Base-by-base conservation (phyloP, 805 yeast species). In the Schizosaccharomyces japonicus region DNA sequence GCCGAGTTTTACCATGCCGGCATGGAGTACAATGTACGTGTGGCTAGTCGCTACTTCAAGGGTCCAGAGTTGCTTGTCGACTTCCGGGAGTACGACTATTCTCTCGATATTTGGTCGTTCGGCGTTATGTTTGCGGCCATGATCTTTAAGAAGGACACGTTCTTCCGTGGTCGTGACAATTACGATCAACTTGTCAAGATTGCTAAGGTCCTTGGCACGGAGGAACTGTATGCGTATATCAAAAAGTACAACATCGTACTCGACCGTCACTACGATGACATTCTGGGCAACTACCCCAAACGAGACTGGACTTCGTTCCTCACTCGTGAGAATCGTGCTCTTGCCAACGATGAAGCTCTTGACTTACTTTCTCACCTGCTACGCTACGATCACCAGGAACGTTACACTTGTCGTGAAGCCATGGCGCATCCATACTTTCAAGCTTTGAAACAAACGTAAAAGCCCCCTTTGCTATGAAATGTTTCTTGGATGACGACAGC, bases 51-150 rank as follows among this genome's bases (percentile, higher is more conserved):
- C 54, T 83, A 82, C 60, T 85, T 79, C 62, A 85, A 85, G 62
- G 95, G 95, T 2, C 95, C 95, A 2, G 95, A 85, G 59, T 64
- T 85, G 50, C 66, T 85, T 51, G 83, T 84, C 23, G 85, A 84
- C 60, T 76, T 78, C 58, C 80, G 80, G 58, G 78, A 76, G 64
- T 85, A 85, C 60, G 95, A 85, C 62, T 85, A 85, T 61, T 80
- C 94, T 6, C 68, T 85, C 48, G 95, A 85, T 61, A 61, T 85
- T 56, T 85, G 95, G 95, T 81, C 94, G 1, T 78, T 81, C 49
- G 95, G 95, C 39, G 85, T 94, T 36, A 83, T 83, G 73, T 63
- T 84, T 51, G 95, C 94, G 4, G 80, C 95, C 4, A 80, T 85
- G 59, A 73, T 84, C 26, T 85, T 85, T 66, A 77, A 79, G 58